Percentiles rank a stretch among this genome's conserved stretches.
These are phyloP conservation scores for Leishmania mexicana DNA, from an alignment of 208 protist genomes.

Conservation along the genomic window DNA sequence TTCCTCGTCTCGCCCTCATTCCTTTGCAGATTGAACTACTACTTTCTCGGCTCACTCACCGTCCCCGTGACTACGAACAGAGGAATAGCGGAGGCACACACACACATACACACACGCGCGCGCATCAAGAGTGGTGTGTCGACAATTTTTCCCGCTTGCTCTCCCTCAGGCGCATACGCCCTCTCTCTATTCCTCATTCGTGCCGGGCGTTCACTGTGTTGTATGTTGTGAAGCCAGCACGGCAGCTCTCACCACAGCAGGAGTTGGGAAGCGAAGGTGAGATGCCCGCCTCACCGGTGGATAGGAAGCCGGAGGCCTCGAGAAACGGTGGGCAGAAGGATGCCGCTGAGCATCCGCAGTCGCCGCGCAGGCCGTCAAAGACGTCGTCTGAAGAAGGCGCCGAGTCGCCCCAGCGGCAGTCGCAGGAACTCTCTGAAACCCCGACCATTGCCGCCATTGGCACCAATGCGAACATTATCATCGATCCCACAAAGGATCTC, in stretches of 20 bases:
- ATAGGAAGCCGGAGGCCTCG: not conserved
- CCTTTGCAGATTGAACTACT: not conserved
- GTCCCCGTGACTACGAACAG: not conserved
- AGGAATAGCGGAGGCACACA: not conserved
- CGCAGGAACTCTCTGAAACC: slow-evolving; percentile 9
- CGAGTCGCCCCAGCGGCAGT: not conserved
- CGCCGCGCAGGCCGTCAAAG: not conserved
- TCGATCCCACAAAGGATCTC: slow-evolving; percentile 85
- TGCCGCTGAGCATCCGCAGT: not conserved
- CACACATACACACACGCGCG: not conserved
- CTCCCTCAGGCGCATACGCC: not conserved
- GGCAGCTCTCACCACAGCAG: not conserved
- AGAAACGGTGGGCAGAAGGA: not conserved
- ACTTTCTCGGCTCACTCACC: not conserved
- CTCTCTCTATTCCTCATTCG: not conserved
- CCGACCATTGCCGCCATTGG: slow-evolving; percentile 8
- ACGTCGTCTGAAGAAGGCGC: not conserved
- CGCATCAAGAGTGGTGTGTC: not conserved
- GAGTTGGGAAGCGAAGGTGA: not conserved
- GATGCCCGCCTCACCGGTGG: not conserved
- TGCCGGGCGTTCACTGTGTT: not conserved
- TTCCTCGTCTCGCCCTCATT: not conserved
- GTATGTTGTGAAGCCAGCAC: not conserved
- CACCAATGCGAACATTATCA: slow-evolving; percentile 38
- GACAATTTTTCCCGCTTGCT: not conserved